Evolutionary conservation across 306 rosid genomes (phyloP).

Genomic region (Castanea mollissima): DNA sequence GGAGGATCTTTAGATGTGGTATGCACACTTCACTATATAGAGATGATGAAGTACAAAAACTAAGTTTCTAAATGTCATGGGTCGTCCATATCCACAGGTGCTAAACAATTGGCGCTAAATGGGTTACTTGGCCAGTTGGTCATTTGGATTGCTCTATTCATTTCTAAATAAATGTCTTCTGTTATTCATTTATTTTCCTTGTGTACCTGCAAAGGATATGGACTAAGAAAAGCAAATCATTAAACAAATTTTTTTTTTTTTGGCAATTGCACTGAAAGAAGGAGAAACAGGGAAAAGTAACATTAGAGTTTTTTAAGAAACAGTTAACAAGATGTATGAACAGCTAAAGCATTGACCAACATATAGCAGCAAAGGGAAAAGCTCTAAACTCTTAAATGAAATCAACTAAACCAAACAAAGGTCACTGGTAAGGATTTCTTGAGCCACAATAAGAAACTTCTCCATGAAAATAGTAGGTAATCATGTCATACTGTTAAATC

Average conservation of each 20-base stretch:
- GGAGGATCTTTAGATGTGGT: no score
- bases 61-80: no score
- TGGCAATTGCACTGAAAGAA: neutral
- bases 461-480: neutral
- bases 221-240: no score
- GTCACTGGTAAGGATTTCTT: slow-evolving; percentile 12
- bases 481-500: slow-evolving; percentile 12
- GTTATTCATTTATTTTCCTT: neutral
- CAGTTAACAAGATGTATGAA: neutral
- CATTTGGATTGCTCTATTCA: no score
- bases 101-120: no score
- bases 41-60: no score
- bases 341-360: neutral
- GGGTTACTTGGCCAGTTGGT: no score
- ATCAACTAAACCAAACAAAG: neutral
- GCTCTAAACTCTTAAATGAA: neutral
- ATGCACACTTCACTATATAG: no score
- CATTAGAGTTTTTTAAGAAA: neutral
- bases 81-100: no score
- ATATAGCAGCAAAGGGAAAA: neutral
- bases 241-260: neutral
- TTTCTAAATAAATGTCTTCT: neutral
- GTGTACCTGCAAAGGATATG: no score
- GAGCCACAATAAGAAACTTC: slow-evolving; percentile 6
- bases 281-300: neutral